Percentiles rank a stretch among this genome's conserved stretches.
These are phyloP conservation scores for Aotearoamyces nothofagi DNA, from an alignment of 2,329 filamentous ascomycete species.

Conservation along the genomic window DNA sequence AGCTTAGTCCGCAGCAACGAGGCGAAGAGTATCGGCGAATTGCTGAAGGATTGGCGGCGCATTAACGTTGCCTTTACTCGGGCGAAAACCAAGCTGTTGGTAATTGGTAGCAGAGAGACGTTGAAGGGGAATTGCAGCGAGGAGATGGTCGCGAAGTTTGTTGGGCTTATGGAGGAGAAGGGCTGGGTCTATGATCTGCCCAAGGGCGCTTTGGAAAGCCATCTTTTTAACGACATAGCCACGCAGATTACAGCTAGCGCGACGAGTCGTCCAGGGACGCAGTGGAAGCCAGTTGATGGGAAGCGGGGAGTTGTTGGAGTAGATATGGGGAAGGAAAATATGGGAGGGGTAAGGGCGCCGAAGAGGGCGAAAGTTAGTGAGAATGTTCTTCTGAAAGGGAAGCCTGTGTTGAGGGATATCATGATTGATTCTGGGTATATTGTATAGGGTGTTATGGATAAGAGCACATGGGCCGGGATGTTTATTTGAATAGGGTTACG, in stretches of 20 bases:
- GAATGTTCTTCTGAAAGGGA: slow-evolving; percentile 46
- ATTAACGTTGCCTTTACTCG: slow-evolving; percentile 95
- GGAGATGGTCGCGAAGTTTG: slow-evolving; percentile 63
- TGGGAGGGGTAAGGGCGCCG: slow-evolving; percentile 20
- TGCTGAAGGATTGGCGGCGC: slow-evolving; percentile 79
- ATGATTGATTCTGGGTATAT: too few species aligned
- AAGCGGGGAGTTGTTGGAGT: slow-evolving; percentile 8
- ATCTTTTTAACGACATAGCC: slow-evolving; percentile 41
- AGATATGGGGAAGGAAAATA: slow-evolving; percentile 6
- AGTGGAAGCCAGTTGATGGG: slow-evolving; percentile 7
- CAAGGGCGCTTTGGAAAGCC: slow-evolving; percentile 44
- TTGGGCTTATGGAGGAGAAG: slow-evolving; percentile 60
- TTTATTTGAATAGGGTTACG: too few species aligned
- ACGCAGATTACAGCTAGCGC: slow-evolving; percentile 28
- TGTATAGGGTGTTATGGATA: too few species aligned
- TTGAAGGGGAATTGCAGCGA: slow-evolving; percentile 46
- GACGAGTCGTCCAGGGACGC: slow-evolving; percentile 5
- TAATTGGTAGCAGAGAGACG: slow-evolving; percentile 71
- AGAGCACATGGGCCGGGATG: too few species aligned
- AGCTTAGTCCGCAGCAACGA: slow-evolving; percentile 82
- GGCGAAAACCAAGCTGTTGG: slow-evolving; percentile 80
- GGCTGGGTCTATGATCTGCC: slow-evolving; percentile 71
- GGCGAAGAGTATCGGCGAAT: slow-evolving; percentile 67
- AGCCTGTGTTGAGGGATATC: slow-evolving; percentile 60
- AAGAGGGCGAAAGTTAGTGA: slow-evolving; percentile 42